Evolutionary conservation across 768 basidiomycete species (phyloP).

Genomic region (Mycena chlorophos): DNA sequence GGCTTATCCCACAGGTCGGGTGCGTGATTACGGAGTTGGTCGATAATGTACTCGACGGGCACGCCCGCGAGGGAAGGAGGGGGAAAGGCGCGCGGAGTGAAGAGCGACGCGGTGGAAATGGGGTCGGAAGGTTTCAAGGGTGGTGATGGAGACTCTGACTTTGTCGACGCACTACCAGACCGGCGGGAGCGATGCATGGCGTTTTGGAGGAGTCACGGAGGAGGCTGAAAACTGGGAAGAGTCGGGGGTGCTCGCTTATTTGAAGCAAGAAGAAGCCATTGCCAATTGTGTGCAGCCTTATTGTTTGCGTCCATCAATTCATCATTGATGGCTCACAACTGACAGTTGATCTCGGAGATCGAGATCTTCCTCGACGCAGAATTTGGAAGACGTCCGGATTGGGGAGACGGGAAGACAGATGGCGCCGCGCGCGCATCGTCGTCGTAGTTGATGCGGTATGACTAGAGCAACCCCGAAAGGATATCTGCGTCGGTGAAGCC

Average conservation of each 20-base stretch:
- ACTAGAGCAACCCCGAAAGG: no score
- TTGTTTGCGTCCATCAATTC: background rate
- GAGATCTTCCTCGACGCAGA: background rate
- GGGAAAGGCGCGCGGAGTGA: constrained; percentile 61
- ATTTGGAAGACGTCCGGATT: background rate
- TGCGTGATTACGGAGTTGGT: constrained; percentile 67
- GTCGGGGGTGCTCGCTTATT: no score
- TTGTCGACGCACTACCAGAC: constrained; percentile 19
- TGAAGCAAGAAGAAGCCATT: constrained; percentile 1
- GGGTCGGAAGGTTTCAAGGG: constrained; percentile 17
- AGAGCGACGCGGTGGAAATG: constrained; percentile 33
- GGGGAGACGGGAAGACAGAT: no score
- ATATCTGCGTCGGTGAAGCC: no score
- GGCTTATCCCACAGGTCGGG: constrained; percentile 72
- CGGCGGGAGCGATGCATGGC: constrained; percentile 16
- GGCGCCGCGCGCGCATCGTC: background rate
- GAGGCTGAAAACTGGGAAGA: background rate
- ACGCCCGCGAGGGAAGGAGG: constrained; percentile 62
- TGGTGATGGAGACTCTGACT: constrained; percentile 13
- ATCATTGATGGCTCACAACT: background rate
- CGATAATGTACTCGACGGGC: constrained; percentile 71
- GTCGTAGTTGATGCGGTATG: background rate
- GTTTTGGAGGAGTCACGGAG: constrained; percentile 18
- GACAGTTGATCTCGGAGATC: background rate
- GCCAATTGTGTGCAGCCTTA: background rate